Percentiles rank a stretch among this genome's conserved stretches.
Conservation (phyloP, 164 flowering plant genomes). For the Magnolia changhungtana region DNA sequence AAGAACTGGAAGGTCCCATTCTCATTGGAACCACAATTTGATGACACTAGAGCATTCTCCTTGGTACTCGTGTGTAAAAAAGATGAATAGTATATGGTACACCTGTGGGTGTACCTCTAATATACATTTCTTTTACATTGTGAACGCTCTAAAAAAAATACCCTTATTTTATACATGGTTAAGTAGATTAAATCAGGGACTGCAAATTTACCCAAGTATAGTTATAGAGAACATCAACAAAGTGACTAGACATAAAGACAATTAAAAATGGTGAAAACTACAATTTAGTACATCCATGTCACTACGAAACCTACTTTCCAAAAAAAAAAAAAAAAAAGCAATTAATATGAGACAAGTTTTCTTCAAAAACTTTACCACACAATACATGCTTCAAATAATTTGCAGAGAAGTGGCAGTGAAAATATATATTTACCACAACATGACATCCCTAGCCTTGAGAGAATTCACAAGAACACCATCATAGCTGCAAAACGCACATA, state of each 20-base stretch:
- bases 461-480: conserved; percentile 83
- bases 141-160: no score
- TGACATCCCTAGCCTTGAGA: conserved; percentile 56
- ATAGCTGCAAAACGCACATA: conserved; percentile 55
- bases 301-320: neutral
- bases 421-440: conserved; percentile 49
- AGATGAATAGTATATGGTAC: no score
- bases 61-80: no score
- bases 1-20: neutral
- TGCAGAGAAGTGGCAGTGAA: neutral
- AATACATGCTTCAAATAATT: neutral
- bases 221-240: no score
- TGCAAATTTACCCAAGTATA: no score
- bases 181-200: neutral
- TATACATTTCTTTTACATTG: no score
- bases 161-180: neutral
- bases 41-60: no score
- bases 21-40: no score
- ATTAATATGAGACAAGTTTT: neutral
- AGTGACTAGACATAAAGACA: neutral
- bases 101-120: no score
- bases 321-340: neutral
- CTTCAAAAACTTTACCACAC: neutral
- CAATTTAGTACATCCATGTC: neutral
- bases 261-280: no score